Evolutionary conservation across 352 stramenopile species (phyloP), one percentile per base, ranked within the genome.

Genomic region (Phytophthora crassamura): DNA sequence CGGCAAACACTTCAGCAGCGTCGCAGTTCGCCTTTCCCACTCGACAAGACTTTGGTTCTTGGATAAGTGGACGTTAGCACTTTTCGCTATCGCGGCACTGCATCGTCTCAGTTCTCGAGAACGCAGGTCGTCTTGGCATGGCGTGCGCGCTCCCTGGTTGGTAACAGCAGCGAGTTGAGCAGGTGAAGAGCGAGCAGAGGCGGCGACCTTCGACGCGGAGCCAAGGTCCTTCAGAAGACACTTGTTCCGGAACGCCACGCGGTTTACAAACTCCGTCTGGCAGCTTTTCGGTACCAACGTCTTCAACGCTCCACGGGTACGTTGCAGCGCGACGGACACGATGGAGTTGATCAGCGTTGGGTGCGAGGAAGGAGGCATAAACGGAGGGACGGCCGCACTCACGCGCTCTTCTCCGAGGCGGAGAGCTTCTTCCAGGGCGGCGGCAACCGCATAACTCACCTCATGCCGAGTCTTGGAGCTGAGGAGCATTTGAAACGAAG

Each of bases 181-280:
- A 36, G 20, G 20, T 14, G 45, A 58, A 38, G 51, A 12, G n/a
- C 41, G 32, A 12, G 54, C 30, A 42, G 43, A 15, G 12, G 30
- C 42, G 6, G 59, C 28, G 5, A 16, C 30, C 40, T 50, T 73
- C 0, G 55, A 59, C 28, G 22, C 30, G 5, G 46, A 50, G 8
- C 53, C 56, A 0, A 61, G 38, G 25, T 84, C 66, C 43, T 88
- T 88, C 32, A 85, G 28, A 9, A 86, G 64, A 9, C 42, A 68
- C 43, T 84, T 82, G 40, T 80, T 80, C 6, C 75, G 70, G 33
- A 73, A 55, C 0, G 59, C 62, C 7, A 88, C 38, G 3, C 77
- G 77, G 53, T 88, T 86, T 3, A 75, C 48, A 48, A 90, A 90
- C 45, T 80, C 72, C 0, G 74, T 74, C n/a, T 82, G 69, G 5